Evolutionary conservation across 768 basidiomycete species (phyloP).

Genomic region (Austroboletus eburneus): DNA sequence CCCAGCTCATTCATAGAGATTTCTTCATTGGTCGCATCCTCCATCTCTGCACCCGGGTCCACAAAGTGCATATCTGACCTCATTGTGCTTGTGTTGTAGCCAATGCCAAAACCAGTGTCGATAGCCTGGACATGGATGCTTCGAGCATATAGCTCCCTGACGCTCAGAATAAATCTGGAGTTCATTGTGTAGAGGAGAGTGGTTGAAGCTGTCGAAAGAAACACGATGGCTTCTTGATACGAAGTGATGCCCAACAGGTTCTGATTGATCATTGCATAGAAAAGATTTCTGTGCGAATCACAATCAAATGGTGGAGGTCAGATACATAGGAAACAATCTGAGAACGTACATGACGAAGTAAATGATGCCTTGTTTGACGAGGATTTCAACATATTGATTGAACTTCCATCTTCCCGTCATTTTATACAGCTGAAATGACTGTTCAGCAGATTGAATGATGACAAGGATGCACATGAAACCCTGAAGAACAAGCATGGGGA

Average conservation of each 20-base stretch:
- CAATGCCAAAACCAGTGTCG: slow-evolving; percentile 7
- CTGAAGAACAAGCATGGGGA: slow-evolving; percentile 4
- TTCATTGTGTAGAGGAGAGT: slow-evolving; percentile 1
- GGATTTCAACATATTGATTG: slow-evolving; percentile 7
- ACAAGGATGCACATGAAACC: slow-evolving; percentile 6
- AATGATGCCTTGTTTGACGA: slow-evolving; percentile 5
- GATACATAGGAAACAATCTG: too few species aligned
- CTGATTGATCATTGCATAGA: not conserved
- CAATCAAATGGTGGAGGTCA: too few species aligned
- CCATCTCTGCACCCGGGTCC: not conserved
- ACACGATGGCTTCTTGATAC: not conserved
- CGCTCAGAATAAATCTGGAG: slow-evolving; percentile 7
- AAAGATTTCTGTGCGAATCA: slow-evolving; percentile 1
- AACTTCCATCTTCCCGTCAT: slow-evolving; percentile 1
- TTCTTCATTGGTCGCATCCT: not conserved
- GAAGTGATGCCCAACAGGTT: not conserved
- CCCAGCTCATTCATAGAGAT: too few species aligned
- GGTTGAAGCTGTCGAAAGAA: not conserved
- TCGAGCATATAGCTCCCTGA: slow-evolving; percentile 2
- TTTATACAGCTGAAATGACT: not conserved
- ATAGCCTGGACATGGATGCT: not conserved
- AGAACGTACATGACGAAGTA: slow-evolving; percentile 8
- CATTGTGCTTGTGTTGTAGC: too few species aligned
- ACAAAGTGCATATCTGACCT: slow-evolving; percentile 1
- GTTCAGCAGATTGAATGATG: not conserved